A percentile compares a stretch with the other conserved stretches of the same genome.
Conservation (phyloP, 257 asterid species). For the Solanum okadae region DNA sequence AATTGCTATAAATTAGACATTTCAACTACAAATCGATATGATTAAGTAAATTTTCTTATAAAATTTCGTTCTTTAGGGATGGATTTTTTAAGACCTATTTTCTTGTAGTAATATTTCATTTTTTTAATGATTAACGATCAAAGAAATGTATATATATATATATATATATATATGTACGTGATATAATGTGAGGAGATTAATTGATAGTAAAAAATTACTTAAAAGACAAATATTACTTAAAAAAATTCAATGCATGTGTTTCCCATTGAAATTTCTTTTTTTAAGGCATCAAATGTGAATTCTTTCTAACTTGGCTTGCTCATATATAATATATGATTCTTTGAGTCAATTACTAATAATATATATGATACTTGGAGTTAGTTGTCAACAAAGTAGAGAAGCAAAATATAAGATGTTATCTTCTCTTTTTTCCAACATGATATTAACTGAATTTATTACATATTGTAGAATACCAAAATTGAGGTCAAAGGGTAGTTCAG, state of each 20-base stretch:
- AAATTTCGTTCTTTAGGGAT: not conserved
- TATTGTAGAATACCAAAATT: not conserved
- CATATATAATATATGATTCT: not conserved
- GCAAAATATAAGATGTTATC: not conserved
- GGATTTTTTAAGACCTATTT: not conserved
- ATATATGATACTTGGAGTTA: not conserved
- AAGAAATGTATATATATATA: not conserved
- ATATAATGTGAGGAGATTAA: not conserved
- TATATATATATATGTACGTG: not conserved
- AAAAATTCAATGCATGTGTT: not conserved
- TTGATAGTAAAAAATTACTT: not conserved
- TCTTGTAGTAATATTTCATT: not conserved
- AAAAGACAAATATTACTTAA: not conserved
- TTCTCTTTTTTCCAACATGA: not conserved
- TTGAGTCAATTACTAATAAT: not conserved
- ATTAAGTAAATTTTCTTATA: not conserved
- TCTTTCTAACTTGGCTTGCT: not conserved
- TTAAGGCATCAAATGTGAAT: not conserved
- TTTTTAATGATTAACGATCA: not conserved
- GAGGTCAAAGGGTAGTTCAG: not conserved
- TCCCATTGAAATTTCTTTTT: not conserved
- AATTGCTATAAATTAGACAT: not conserved
- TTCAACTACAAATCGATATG: not conserved
- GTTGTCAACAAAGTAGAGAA: not conserved
- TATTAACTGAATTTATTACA: not conserved